These are phyloP conservation scores for Exutisphaerella laricina DNA, from an alignment of 2,329 filamentous ascomycete species.

Conservation along the genomic window DNA sequence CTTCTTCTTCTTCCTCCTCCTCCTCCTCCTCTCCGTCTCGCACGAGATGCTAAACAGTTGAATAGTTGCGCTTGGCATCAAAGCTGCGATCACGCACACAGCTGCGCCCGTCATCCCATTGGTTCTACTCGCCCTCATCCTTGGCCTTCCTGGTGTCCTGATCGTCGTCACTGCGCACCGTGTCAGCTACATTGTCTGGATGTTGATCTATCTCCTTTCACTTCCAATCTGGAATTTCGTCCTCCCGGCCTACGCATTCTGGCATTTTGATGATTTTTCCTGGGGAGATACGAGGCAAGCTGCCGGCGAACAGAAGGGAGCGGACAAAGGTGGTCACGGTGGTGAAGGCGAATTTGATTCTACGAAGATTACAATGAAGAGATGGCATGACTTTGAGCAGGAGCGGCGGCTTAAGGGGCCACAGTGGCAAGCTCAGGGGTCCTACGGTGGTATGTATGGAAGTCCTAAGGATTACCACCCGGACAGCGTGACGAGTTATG, in stretches of 20 bases:
- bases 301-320: conserved; percentile 81
- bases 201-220: conserved; percentile 90
- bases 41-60: too few species aligned
- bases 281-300: conserved; percentile 99
- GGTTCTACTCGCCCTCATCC: conserved; percentile 79
- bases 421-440: conserved; percentile 13
- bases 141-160: conserved; percentile 85
- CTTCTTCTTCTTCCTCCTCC: background rate
- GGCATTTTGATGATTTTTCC: conserved; percentile 99
- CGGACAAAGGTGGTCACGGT: conserved; percentile 51
- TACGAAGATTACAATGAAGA: conserved; percentile 98
- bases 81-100: conserved; percentile 51
- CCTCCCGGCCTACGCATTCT: conserved; percentile 88
- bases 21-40: conserved; percentile 8
- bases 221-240: conserved; percentile 98
- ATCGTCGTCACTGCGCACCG: conserved; percentile 93
- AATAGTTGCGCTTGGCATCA: conserved; percentile 83
- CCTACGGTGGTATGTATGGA: conserved; percentile 13
- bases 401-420: conserved; percentile 34
- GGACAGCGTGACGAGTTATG: conserved; percentile 8
- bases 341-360: conserved; percentile 97
- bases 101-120: conserved; percentile 80
- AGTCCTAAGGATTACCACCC: conserved; percentile 8
- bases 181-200: conserved; percentile 89
- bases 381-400: conserved; percentile 94